Base-by-base conservation (phyloP, 768 basidiomycete species). In the Arthromyces matolae region DNA sequence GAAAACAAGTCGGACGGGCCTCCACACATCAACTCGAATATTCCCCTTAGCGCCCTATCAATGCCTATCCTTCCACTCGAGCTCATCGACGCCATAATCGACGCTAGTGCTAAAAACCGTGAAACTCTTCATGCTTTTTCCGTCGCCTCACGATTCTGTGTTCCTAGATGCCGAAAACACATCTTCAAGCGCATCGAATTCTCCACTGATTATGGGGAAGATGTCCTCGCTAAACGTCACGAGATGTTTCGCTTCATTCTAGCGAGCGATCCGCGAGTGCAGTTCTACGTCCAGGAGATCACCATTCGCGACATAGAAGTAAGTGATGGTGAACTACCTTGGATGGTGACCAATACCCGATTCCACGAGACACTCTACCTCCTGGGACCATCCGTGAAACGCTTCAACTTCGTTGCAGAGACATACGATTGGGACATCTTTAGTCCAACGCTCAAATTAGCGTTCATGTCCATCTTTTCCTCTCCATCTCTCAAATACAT, bases 1-100 rank as follows among this genome's bases (percentile, higher is more conserved):
- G n/a, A n/a, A n/a, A n/a, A n/a, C n/a, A n/a, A n/a, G n/a, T n/a
- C n/a, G n/a, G n/a, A n/a, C n/a, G n/a, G n/a, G n/a, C n/a, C n/a
- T n/a, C n/a, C n/a, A n/a, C n/a, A n/a, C n/a, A n/a, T n/a, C n/a
- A n/a, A n/a, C n/a, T n/a, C n/a, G n/a, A n/a, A n/a, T n/a, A n/a
- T n/a, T n/a, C n/a, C n/a, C n/a, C n/a, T n/a, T n/a, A n/a, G n/a
- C n/a, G n/a, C n/a, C n/a, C n/a, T n/a, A n/a, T n/a, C n/a, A n/a
- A n/a, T n/a, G n/a, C n/a, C n/a, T n/a, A n/a, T 32, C 13, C 18
- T 52, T 22, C 51, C 51, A 6, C 51, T 10, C 1, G 51, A 52
- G 33, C 51, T 52, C 31, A 38, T 48, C 42, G 46, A 48, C 22
- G 32, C 23, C n/a, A 40, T 52, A 8, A 43, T 52, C 42, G 51